phyloP scores from a whole-genome alignment of 805 yeast genomes.

The Metschnikowia colocasiae region DNA sequence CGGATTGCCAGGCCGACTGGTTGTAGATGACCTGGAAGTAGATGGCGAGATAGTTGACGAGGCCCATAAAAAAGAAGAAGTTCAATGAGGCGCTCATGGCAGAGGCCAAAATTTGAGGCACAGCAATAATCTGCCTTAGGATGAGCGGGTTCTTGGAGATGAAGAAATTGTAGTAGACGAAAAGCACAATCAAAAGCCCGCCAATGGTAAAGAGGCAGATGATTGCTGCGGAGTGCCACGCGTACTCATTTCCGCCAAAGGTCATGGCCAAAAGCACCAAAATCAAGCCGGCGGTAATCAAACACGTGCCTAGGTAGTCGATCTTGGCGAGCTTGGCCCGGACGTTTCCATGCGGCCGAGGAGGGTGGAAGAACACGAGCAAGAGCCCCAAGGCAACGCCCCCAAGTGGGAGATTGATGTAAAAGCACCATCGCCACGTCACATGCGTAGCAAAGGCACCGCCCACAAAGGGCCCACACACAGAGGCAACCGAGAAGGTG shows the following conservation, averaged over 20 bases:
- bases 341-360: constrained; percentile 38
- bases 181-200: constrained; percentile 30
- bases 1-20: constrained; percentile 35
- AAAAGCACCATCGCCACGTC: constrained; percentile 78
- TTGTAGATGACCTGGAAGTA: constrained; percentile 39
- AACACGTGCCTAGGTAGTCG: constrained; percentile 48
- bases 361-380: constrained; percentile 44
- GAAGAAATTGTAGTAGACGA: constrained; percentile 40
- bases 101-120: constrained; percentile 36
- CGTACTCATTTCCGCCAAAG: constrained; percentile 49
- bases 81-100: constrained; percentile 33
- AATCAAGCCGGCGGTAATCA: constrained; percentile 43
- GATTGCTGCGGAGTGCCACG: constrained; percentile 57
- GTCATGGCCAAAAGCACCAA: constrained; percentile 48
- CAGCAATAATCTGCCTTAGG: constrained; percentile 37
- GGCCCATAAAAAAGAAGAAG: constrained; percentile 40
- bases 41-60: constrained; percentile 31
- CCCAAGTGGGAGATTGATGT: constrained; percentile 64
- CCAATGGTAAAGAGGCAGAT: constrained; percentile 49
- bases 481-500: constrained; percentile 49
- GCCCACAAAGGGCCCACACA: constrained; percentile 62
- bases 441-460: constrained; percentile 59
- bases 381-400: constrained; percentile 44
- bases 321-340: constrained; percentile 37
- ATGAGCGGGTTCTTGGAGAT: constrained; percentile 46